These are phyloP conservation scores for Psilocybe tampanensis DNA, from an alignment of 768 basidiomycete species.

Conservation along the genomic window DNA sequence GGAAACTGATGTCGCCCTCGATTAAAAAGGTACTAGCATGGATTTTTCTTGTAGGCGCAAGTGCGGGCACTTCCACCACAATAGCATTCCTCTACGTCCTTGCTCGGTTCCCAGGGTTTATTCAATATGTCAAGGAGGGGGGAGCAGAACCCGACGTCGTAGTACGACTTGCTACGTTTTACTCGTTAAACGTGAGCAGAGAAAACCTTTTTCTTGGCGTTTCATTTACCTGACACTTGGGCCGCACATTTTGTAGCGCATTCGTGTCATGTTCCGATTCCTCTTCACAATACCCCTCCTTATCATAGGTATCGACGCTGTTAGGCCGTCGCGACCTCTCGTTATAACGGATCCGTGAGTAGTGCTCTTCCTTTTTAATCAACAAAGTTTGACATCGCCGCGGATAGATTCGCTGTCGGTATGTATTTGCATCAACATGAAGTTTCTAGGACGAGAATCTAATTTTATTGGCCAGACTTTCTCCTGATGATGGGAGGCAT, in stretches of 20 bases:
- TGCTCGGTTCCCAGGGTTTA: conserved; percentile 68
- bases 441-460: conserved; percentile 3
- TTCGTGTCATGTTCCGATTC: conserved; percentile 77
- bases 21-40: conserved; percentile 67
- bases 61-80: conserved; percentile 67
- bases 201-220: neutral
- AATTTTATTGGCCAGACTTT: conserved; percentile 51
- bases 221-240: conserved; percentile 6
- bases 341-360: conserved; percentile 61
- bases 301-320: conserved; percentile 65
- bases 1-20: conserved; percentile 1
- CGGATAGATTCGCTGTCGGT: conserved; percentile 62
- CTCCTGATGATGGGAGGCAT: conserved; percentile 71
- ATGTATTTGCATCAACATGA: conserved; percentile 19
- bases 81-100: conserved; percentile 74
- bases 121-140: conserved; percentile 68
- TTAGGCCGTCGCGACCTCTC: conserved; percentile 51
- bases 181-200: conserved; percentile 70
- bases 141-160: conserved; percentile 78
- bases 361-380: neutral
- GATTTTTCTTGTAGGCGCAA: conserved; percentile 75
- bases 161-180: conserved; percentile 72
- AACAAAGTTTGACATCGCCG: conserved; percentile 3
- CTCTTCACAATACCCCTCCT: conserved; percentile 72
- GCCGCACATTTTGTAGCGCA: conserved; percentile 43